Evolutionary conservation across 2,329 filamentous ascomycete genomes (phyloP).

Genomic region (Rhynchosporium agropyri): DNA sequence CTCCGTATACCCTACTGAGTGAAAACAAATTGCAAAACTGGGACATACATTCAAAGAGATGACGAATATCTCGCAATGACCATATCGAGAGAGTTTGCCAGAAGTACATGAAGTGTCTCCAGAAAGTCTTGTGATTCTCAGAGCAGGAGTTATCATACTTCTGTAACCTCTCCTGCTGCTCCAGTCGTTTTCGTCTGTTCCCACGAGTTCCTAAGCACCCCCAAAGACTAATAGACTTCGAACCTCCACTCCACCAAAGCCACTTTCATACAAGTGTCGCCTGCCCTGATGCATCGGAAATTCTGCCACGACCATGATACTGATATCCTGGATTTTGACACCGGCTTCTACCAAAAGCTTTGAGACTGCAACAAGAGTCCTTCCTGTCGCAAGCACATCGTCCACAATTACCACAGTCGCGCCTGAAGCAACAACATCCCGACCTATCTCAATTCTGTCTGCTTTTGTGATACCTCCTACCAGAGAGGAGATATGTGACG

Average conservation of each 20-base stretch:
- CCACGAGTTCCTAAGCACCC: constrained; percentile 21
- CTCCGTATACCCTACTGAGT: too few species aligned
- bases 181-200: too few species aligned
- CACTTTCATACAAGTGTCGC: constrained; percentile 27
- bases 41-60: too few species aligned
- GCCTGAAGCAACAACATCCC: constrained; percentile 45
- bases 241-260: constrained; percentile 32
- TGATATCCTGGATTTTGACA: constrained; percentile 27
- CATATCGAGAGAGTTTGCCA: too few species aligned
- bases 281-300: constrained; percentile 33
- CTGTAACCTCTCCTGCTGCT: too few species aligned
- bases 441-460: constrained; percentile 54
- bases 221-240: constrained; percentile 35
- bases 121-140: too few species aligned
- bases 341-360: constrained; percentile 30
- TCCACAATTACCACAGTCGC: constrained; percentile 32
- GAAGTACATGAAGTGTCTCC: too few species aligned
- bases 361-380: constrained; percentile 35
- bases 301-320: constrained; percentile 33
- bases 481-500: constrained; percentile 57
- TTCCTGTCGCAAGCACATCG: constrained; percentile 35
- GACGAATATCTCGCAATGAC: too few species aligned
- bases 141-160: too few species aligned
- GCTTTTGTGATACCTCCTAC: constrained; percentile 33
- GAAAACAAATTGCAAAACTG: too few species aligned